Evolutionary conservation across 139 green algal genomes (phyloP).

Genomic region (Auxenochlorella pyrenoidosa): DNA sequence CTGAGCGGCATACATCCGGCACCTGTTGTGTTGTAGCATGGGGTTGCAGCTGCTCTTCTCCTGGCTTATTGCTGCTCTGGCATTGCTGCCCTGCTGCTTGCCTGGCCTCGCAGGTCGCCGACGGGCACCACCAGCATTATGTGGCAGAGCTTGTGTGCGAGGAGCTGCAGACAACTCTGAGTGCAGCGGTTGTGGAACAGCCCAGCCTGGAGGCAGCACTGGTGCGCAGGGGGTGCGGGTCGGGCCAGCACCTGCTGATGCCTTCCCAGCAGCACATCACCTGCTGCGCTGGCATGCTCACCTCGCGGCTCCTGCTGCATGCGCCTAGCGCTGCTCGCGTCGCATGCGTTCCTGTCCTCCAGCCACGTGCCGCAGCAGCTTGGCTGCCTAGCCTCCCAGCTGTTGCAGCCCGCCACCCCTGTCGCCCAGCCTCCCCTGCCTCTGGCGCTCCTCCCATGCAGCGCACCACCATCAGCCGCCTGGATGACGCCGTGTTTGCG

Average conservation of each 20-base stretch:
- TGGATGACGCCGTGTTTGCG: slow-evolving; percentile 43
- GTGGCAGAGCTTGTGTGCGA: slow-evolving; percentile 38
- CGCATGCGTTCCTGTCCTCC: background rate
- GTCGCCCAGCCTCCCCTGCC: background rate
- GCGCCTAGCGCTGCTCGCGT: background rate
- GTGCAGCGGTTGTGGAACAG: background rate
- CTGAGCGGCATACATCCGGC: background rate
- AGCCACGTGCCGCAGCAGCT: background rate
- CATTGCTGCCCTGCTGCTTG: background rate
- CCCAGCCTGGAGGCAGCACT: slow-evolving; percentile 17
- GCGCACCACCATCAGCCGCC: slow-evolving; percentile 1
- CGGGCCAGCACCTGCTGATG: background rate
- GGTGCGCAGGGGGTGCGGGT: background rate
- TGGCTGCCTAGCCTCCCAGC: background rate
- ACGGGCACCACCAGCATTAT: slow-evolving; percentile 45
- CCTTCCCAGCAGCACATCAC: too few species aligned
- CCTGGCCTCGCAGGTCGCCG: slow-evolving; percentile 30
- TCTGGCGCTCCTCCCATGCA: background rate
- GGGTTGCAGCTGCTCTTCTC: background rate
- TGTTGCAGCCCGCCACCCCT: background rate
- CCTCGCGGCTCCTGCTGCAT: background rate
- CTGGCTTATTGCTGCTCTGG: background rate
- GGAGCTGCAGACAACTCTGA: slow-evolving; percentile 1
- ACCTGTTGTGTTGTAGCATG: too few species aligned
- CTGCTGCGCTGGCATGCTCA: too few species aligned